A percentile compares a stretch with the other conserved stretches of the same genome.
These are phyloP conservation scores for Monilinia aucupariae DNA, from an alignment of 2,329 filamentous ascomycete genomes.

Conservation along the genomic window DNA sequence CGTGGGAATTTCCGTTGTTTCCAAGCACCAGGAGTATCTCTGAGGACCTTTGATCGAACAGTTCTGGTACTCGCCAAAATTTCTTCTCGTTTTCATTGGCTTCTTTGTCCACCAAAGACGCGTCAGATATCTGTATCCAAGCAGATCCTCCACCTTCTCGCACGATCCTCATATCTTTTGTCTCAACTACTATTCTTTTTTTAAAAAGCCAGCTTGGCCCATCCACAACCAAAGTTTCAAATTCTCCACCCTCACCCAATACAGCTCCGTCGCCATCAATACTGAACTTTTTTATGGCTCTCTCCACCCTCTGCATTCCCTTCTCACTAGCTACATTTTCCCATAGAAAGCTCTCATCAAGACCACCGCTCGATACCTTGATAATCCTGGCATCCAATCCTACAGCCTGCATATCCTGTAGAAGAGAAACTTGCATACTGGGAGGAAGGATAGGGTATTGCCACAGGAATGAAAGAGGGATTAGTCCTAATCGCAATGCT, in stretches of 20 bases:
- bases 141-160: constrained; percentile 70
- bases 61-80: constrained; percentile 50
- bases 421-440: constrained; percentile 46
- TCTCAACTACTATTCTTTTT: constrained; percentile 58
- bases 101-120: constrained; percentile 42
- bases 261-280: constrained; percentile 60
- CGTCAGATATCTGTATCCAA: constrained; percentile 58
- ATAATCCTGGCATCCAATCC: constrained; percentile 86
- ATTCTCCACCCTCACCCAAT: constrained; percentile 90
- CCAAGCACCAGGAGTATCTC: constrained; percentile 22
- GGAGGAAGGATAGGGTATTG: constrained; percentile 72
- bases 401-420: constrained; percentile 74
- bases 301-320: constrained; percentile 45
- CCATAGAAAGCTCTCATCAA: constrained; percentile 79
- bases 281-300: constrained; percentile 62
- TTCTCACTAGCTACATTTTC: constrained; percentile 61
- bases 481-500: constrained; percentile 74
- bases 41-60: constrained; percentile 61
- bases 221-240: constrained; percentile 84
- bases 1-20: not conserved
- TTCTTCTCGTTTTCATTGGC: constrained; percentile 38
- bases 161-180: constrained; percentile 48
- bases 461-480: constrained; percentile 85
- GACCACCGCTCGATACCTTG: constrained; percentile 86
- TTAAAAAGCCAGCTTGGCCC: constrained; percentile 71